Conservation (phyloP, 2,329 filamentous ascomycete species). For the Aspergillus unguis region DNA sequence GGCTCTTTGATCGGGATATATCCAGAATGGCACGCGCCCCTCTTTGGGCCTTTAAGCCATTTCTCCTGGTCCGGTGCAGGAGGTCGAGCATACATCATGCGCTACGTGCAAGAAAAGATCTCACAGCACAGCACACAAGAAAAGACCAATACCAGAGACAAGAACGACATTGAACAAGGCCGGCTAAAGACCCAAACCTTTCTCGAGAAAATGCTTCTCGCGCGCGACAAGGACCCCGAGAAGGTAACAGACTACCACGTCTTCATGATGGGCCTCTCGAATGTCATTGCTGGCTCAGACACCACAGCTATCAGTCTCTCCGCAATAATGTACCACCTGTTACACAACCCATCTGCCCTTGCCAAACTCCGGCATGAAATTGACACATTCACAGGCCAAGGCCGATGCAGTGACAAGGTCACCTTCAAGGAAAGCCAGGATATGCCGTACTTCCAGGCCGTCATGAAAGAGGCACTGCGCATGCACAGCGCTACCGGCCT, state of each 20-base stretch:
- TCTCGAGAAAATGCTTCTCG: conserved; percentile 42
- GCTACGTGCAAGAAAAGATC: conserved; percentile 34
- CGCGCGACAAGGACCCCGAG: conserved; percentile 42
- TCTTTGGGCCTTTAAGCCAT: conserved; percentile 31
- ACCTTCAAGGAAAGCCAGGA: conserved; percentile 41
- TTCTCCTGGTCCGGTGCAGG: conserved; percentile 30
- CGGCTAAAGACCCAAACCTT: conserved; percentile 34
- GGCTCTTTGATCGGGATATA: conserved; percentile 44
- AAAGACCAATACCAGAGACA: neutral
- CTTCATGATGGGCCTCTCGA: conserved; percentile 37
- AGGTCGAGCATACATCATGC: conserved; percentile 32
- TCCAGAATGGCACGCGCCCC: conserved; percentile 35
- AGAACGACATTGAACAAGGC: neutral
- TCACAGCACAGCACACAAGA: conserved; percentile 20
- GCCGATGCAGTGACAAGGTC: conserved; percentile 25
- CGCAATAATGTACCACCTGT: conserved; percentile 45
- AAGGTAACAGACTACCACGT: conserved; percentile 42
- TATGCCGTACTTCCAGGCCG: conserved; percentile 53
- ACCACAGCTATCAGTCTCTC: conserved; percentile 51
- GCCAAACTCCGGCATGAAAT: conserved; percentile 33
- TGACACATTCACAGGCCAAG: conserved; percentile 23
- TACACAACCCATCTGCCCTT: conserved; percentile 33
- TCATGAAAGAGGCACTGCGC: conserved; percentile 53
- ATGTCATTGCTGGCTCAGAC: conserved; percentile 36
- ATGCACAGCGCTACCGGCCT: conserved; percentile 50